These are phyloP conservation scores for Asclepias syriaca DNA, from an alignment of 257 asterid genomes.

Conservation along the genomic window DNA sequence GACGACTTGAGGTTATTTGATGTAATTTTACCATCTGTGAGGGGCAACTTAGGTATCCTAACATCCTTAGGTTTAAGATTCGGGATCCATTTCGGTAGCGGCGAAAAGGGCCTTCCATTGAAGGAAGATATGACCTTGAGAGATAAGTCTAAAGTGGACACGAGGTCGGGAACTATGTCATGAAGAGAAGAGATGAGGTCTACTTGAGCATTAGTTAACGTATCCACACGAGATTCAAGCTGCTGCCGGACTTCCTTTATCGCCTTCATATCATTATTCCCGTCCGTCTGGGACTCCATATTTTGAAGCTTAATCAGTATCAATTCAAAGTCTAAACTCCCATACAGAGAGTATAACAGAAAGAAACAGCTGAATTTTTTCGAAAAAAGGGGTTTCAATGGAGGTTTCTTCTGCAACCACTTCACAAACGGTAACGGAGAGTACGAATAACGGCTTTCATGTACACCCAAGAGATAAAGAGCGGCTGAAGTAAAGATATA, in stretches of 20 bases:
- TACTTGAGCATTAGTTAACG: conserved; percentile 59
- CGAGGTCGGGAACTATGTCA: conserved; percentile 73
- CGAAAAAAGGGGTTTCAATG: not conserved
- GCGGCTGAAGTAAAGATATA: too few species aligned
- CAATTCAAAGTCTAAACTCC: not conserved
- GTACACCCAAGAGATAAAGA: too few species aligned
- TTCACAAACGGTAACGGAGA: not conserved
- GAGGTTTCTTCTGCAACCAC: not conserved
- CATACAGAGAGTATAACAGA: not conserved
- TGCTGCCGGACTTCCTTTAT: conserved; percentile 57
- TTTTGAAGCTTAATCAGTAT: not conserved
- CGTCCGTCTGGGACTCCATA: conserved; percentile 56
- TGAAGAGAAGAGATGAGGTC: conserved; percentile 84
- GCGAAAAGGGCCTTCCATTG: conserved; percentile 54
- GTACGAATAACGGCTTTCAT: too few species aligned
- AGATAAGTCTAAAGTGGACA: conserved; percentile 82
- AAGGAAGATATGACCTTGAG: conserved; percentile 59
- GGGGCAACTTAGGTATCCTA: conserved; percentile 34
- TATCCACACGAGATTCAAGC: conserved; percentile 66
- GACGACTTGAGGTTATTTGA: conserved; percentile 19
- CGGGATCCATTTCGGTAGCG: conserved; percentile 67
- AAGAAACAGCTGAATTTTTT: not conserved
- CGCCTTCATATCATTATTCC: conserved; percentile 41
- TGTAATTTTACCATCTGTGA: conserved; percentile 22
- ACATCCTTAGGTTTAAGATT: conserved; percentile 32